Evolutionary conservation across 805 yeast species (phyloP), one percentile per base, ranked within the genome.

Genomic region (Lipomyces lipofer): DNA sequence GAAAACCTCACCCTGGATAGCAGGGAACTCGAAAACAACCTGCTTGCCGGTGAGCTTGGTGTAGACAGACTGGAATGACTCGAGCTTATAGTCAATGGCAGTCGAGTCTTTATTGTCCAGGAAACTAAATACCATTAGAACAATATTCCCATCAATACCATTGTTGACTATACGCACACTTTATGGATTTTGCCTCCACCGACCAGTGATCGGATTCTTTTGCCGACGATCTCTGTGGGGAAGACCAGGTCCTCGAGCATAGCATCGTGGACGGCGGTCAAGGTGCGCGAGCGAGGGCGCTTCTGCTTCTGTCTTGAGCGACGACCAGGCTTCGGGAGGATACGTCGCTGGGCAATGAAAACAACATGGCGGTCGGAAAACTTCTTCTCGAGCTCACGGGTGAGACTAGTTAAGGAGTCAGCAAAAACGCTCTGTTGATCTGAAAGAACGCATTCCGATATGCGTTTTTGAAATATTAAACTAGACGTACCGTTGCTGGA

Each of bases 271-370:
- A 92, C 99, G 74, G 97, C 90, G 70, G 97, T 85, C 78, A 94
- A 84, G 73, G 99, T 92, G 87, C 99, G 90, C 72, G 98, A 91
- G 83, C 96, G 89, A 78, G 99, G 99, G 85, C 99, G 91, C 91
- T 94, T 91, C 83, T 94, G 99, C 72, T 77, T 79, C 78, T 85
- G 88, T 84, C 90, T 88, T 63, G 96, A 82, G 74, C 85, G 71
- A 82, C 98, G 90, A 73, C 95, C 88, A 77, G 98, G 97, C 85
- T 89, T 92, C 81, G 98, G 97, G 75, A 94, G 84, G 81, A 92
- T 94, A 82, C 97, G 89, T 83, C 99, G 89, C 84, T 92, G 98
- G 75, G 97, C 98, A 75, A 92, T 85, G 89, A 92, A 89, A 71
- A 94, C 92, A 78, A 92, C 97, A 78, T 94, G 97, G 78, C 96